phyloP scores from a whole-genome alignment of 441 rosid genomes.

The Cnidoscolus chayamansa region DNA sequence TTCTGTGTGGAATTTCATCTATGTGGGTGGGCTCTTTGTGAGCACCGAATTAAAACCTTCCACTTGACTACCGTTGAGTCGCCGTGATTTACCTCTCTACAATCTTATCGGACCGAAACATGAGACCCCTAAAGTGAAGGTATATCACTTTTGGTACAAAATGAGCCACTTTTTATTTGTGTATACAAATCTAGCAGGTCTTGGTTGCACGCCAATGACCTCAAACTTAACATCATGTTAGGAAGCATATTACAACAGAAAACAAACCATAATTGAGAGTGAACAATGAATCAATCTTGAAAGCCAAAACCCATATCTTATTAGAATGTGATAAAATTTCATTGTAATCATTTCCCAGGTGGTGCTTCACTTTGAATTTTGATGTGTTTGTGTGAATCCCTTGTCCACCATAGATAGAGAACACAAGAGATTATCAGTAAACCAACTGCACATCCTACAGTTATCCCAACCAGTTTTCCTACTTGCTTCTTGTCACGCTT shows the following conservation, averaged over 20 bases:
- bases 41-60: too few relatives aligned
- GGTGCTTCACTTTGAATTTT: constrained; percentile 33
- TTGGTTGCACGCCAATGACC: background rate
- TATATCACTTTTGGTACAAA: too few relatives aligned
- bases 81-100: too few relatives aligned
- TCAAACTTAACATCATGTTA: background rate
- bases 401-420: constrained; percentile 41
- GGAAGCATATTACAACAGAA: background rate
- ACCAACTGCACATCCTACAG: constrained; percentile 35
- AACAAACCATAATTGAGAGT: background rate
- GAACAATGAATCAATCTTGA: background rate
- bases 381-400: constrained; percentile 24
- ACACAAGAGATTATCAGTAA: constrained; percentile 32
- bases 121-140: too few relatives aligned
- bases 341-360: constrained; percentile 21
- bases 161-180: background rate
- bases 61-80: too few relatives aligned
- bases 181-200: background rate
- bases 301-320: background rate
- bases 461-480: constrained; percentile 38
- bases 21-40: too few relatives aligned
- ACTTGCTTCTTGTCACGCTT: constrained; percentile 22
- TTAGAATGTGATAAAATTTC: background rate
- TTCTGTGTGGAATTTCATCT: too few relatives aligned
- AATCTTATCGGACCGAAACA: too few relatives aligned